Base-by-base conservation (phyloP, 2,329 filamentous ascomycete genomes). In the Lasiodiplodia gonubiensis region DNA sequence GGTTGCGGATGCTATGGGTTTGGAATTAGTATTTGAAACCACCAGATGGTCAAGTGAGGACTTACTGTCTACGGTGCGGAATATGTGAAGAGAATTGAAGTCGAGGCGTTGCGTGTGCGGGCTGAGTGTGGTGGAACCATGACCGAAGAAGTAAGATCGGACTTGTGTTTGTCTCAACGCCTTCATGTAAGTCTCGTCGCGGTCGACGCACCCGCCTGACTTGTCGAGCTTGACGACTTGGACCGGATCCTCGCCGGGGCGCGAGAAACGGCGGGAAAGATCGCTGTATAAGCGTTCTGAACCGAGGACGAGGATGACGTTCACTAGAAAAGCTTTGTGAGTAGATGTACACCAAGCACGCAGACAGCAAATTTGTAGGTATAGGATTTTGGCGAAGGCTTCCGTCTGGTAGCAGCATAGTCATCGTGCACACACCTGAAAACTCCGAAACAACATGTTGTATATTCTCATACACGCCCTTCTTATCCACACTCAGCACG, bases 71-170 rank as follows among this genome's bases (percentile, higher is more conserved):
- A 86, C 84, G 33, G 91, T 83, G 70, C 86, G 88, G 82, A 92
- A 97, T 52, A 98, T 86, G 2, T 88, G 85, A 48, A 97, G 78
- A 10, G 89, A 87, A 68, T 88, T 85, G 75, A 93, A 95, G 70
- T 93, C 90, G 4, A 97, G 88, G 68, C 91, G 90, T 74, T 97
- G 92, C 7, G 93, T 96, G 73, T 94, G 91, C 0, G 95, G 95
- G 54, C 92, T 95, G 2, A 99, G 83, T 0, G 92, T 91, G 68
- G 91, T 87, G 69, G 88, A 89, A 1, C 70, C 80, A 70, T 92
- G 90, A 11, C 95, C 95, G 76, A 97, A 99, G 82, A 99, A 99
- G 79, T 99, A 99, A 72, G 94, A 90, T 71, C 91, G 90, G 64
- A 97, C 93, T 61, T 91, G 87, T 0, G 90, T 87, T 74, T 96